Evolutionary conservation across 768 basidiomycete genomes (phyloP), one percentile per base, ranked within the genome.

Genomic region (Chlorophyllum brunneum): DNA sequence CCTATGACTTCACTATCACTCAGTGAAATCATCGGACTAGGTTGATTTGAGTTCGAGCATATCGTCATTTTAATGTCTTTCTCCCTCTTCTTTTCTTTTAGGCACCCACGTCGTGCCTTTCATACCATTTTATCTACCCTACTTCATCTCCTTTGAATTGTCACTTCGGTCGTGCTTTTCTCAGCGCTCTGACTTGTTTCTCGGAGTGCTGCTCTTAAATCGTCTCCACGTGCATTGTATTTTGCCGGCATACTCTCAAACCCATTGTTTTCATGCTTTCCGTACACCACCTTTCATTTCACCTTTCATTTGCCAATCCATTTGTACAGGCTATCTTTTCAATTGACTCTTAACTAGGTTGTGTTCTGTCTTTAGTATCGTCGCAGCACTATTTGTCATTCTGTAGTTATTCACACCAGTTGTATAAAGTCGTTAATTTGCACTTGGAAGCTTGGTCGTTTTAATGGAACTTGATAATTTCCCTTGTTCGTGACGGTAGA

Each of bases 381-480:
- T 76, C 74, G 75, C 77, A 79, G 77, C 78, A 75, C 75, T 79
- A 79, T 74, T 74, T 80, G 77, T 77, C 77, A 79, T 77, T 78
- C 74, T 85, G 82, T 86, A 86, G 81, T 84, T 80, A 78, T 81
- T 78, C 74, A 65, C 63, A 60, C 65, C 69, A 72, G 66, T 69
- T 80, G 77, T 79, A 79, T 77, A 78, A 77, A 77, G 71, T 76
- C 70, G 59, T 69, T 74, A 74, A 73, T 69, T 68, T 70, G 70
- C 42, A 60, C 39, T 54, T 56, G 50, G 51, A 54, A 46, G 11
- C 36, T 55, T 31, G 40, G 34, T 48, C 23, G 51, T 48, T 29
- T 26, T 24, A 30, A 30, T 47, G 41, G 10, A 37, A 18, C 11
- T 42, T 42, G 8, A 34, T 40, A 30, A 5, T 20, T 13, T 15